Conservation (phyloP, 352 stramenopile genomes). For the Globisporangium irregulare region DNA sequence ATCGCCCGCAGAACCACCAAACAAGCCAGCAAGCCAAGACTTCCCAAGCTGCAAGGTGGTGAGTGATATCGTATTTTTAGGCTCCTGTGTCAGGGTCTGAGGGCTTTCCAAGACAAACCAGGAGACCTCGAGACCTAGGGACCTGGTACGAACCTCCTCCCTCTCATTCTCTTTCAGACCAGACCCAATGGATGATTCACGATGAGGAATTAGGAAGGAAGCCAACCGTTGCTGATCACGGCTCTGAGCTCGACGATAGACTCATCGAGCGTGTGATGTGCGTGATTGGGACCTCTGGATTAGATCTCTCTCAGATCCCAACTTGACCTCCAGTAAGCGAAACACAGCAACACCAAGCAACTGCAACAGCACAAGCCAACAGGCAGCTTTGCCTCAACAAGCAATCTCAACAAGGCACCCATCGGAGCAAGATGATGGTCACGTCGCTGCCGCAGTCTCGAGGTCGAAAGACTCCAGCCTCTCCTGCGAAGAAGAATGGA, state of each 20-base stretch:
- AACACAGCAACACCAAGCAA: neutral
- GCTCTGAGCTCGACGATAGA: neutral
- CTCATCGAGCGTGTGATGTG: neutral
- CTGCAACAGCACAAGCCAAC: neutral
- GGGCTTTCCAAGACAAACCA: neutral
- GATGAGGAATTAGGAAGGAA: neutral
- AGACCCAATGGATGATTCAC: conserved; percentile 1
- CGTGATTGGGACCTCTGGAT: neutral
- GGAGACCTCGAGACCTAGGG: neutral
- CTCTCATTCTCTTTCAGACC: conserved; percentile 1
- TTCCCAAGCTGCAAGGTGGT: neutral
- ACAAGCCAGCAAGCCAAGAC: neutral
- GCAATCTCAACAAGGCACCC: neutral
- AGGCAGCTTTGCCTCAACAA: conserved; percentile 1
- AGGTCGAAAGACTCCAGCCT: neutral
- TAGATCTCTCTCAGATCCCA: conserved; percentile 1
- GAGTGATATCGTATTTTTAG: conserved; percentile 4
- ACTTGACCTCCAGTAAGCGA: conserved; percentile 6
- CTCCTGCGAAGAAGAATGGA: conserved; percentile 4
- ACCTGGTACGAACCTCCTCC: neutral
- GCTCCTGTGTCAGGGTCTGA: neutral
- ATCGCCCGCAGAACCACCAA: neutral
- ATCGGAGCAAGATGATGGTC: conserved; percentile 18
- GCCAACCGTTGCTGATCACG: neutral
- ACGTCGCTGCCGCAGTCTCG: conserved; percentile 20